Percentiles rank a stretch among this genome's conserved stretches.
These are phyloP conservation scores for Chrysochromulina tobinii DNA, from an alignment of 78 protist genomes.

Conservation along the genomic window DNA sequence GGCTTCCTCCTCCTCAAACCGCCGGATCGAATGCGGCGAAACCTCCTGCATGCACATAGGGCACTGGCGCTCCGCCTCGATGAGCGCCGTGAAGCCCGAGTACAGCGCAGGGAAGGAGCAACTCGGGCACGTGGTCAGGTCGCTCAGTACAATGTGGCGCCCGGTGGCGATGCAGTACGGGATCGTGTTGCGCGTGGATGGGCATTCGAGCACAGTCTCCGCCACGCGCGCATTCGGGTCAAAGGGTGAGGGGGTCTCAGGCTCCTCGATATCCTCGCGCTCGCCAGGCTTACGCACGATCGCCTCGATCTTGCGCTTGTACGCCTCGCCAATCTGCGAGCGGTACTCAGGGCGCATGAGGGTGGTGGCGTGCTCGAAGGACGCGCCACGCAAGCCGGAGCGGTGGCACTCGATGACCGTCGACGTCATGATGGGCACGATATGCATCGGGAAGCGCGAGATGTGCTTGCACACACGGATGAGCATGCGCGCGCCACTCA, in stretches of 20 bases:
- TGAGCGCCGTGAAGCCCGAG: not conserved
- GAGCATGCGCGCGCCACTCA: constrained; percentile 75
- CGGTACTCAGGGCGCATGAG: constrained; percentile 75
- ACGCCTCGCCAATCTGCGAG: constrained; percentile 17
- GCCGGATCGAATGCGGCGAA: not conserved
- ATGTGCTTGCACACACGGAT: constrained; percentile 73
- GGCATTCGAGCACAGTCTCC: constrained; percentile 65
- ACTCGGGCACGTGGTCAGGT: constrained; percentile 64
- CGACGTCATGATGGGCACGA: constrained; percentile 74
- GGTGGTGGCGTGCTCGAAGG: constrained; percentile 71
- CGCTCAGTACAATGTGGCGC: constrained; percentile 47
- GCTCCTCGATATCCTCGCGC: constrained; percentile 26
- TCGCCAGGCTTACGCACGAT: constrained; percentile 68
- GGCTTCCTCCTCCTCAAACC: not conserved
- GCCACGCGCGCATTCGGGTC: not conserved
- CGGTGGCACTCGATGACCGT: constrained; percentile 77
- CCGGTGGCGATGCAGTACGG: constrained; percentile 77
- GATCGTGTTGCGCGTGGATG: constrained; percentile 42
- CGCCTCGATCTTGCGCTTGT: constrained; percentile 68
- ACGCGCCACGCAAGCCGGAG: constrained; percentile 26
- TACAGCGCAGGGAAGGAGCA: constrained; percentile 67
- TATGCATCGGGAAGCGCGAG: constrained; percentile 72
- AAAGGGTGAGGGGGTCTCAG: constrained; percentile 5
- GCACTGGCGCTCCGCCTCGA: constrained; percentile 12
- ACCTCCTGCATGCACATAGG: constrained; percentile 21